phyloP scores from a whole-genome alignment of 495 filamentous ascomycete species.

The Penicillium egyptiacum region DNA sequence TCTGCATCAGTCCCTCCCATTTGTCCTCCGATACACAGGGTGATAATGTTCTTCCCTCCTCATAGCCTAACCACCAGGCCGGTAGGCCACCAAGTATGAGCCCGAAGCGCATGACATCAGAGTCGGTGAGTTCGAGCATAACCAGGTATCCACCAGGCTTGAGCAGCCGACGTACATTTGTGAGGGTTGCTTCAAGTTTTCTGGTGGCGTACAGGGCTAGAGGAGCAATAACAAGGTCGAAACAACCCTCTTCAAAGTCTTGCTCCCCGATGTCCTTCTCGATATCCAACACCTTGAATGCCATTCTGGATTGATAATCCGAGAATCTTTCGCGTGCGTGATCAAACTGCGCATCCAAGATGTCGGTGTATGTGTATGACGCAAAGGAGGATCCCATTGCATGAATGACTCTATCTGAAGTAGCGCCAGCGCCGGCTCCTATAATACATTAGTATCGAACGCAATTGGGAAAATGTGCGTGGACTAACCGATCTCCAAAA shows the following conservation, averaged over 20 bases:
- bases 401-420: constrained; percentile 37
- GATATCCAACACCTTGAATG: constrained; percentile 47
- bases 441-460: not conserved
- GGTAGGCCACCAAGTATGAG: constrained; percentile 42
- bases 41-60: constrained; percentile 41
- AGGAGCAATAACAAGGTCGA: constrained; percentile 48
- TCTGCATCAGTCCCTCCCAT: constrained; percentile 44
- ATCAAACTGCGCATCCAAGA: constrained; percentile 45
- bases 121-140: constrained; percentile 45
- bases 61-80: constrained; percentile 54
- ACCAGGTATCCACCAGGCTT: constrained; percentile 57
- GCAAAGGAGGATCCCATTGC: constrained; percentile 17
- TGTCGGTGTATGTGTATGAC: constrained; percentile 55
- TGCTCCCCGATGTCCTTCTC: constrained; percentile 42
- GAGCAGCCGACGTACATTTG: constrained; percentile 38
- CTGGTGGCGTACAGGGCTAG: constrained; percentile 28
- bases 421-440: constrained; percentile 42
- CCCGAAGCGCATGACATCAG: constrained; percentile 26
- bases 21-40: constrained; percentile 32
- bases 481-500: constrained; percentile 39
- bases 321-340: constrained; percentile 21
- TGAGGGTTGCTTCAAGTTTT: constrained; percentile 25
- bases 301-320: constrained; percentile 32
- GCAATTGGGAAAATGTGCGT: not conserved
- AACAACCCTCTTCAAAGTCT: constrained; percentile 41